A percentile compares a stretch with the other conserved stretches of the same genome.
Evolutionary conservation across 768 basidiomycete species (phyloP).

Genomic region (Boletellus ananas): DNA sequence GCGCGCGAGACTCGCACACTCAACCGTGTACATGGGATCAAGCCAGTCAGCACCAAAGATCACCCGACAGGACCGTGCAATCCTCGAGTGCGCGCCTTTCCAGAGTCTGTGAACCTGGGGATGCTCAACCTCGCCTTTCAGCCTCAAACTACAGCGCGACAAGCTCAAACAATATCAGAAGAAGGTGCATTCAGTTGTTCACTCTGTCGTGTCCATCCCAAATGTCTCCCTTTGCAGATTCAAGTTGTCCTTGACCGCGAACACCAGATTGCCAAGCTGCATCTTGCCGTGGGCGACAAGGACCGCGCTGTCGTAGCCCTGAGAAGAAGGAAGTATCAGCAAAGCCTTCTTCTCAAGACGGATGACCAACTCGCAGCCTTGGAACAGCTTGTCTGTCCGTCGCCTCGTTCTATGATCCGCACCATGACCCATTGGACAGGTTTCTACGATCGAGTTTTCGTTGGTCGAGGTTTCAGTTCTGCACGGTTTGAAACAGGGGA

Average conservation of each 20-base stretch:
- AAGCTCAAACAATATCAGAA: slow-evolving; percentile 95
- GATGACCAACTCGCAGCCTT: slow-evolving; percentile 85
- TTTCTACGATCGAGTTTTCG: slow-evolving; percentile 95
- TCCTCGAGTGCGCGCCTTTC: slow-evolving; percentile 75
- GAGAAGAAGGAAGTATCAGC: slow-evolving; percentile 91
- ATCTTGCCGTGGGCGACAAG: slow-evolving; percentile 78
- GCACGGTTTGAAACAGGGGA: slow-evolving; percentile 91
- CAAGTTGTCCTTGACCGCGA: slow-evolving; percentile 85
- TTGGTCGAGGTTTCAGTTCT: slow-evolving; percentile 89
- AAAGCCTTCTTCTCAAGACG: slow-evolving; percentile 80
- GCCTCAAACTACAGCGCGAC: slow-evolving; percentile 94
- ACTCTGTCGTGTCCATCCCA: not conserved
- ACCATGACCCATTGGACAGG: slow-evolving; percentile 44
- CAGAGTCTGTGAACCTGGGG: slow-evolving; percentile 13
- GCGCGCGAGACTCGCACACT: not conserved
- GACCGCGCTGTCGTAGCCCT: slow-evolving; percentile 85
- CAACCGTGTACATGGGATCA: slow-evolving; percentile 50
- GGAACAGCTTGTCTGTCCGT: slow-evolving; percentile 71
- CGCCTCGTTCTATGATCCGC: not conserved
- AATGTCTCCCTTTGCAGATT: slow-evolving; percentile 48
- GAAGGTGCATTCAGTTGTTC: slow-evolving; percentile 49
- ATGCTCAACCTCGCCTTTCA: slow-evolving; percentile 33
- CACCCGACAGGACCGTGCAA: slow-evolving; percentile 89
- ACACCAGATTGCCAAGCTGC: slow-evolving; percentile 81
- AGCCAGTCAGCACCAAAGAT: slow-evolving; percentile 81